A percentile compares a stretch with the other conserved stretches of the same genome.
Evolutionary conservation across 192 early-diverging fungal genomes (phyloP).

Genomic region (Coemansia sp.): DNA sequence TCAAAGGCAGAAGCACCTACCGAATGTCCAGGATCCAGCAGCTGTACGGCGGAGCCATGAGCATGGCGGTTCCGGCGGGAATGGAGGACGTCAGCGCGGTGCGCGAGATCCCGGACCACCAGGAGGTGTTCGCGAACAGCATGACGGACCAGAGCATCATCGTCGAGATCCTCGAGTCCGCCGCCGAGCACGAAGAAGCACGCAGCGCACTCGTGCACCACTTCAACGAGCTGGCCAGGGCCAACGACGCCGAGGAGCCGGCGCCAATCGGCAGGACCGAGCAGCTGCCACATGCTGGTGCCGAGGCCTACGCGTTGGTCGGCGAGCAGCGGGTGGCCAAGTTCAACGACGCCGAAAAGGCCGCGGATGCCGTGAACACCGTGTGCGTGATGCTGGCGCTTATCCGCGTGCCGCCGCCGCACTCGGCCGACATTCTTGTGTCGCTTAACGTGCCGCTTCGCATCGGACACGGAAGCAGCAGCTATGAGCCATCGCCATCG

Average conservation of each 20-base stretch:
- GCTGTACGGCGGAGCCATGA: slow-evolving; percentile 74
- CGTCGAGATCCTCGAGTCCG: slow-evolving; percentile 80
- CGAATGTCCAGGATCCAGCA: slow-evolving; percentile 1
- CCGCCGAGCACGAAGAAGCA: slow-evolving; percentile 53
- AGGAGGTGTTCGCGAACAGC: slow-evolving; percentile 84
- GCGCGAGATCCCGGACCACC: slow-evolving; percentile 84
- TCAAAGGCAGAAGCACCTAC: too few species aligned
- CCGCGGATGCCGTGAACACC: slow-evolving; percentile 56
- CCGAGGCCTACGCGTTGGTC: slow-evolving; percentile 52
- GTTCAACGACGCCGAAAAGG: slow-evolving; percentile 63
- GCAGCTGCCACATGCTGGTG: background rate
- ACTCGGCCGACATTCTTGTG: slow-evolving; percentile 74
- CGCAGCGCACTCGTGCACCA: slow-evolving; percentile 63
- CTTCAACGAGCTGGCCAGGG: slow-evolving; percentile 73
- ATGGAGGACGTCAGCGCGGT: slow-evolving; percentile 71
- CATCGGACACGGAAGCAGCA: slow-evolving; percentile 46
- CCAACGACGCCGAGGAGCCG: slow-evolving; percentile 65
- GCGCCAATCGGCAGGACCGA: slow-evolving; percentile 40
- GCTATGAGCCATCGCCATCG: too few species aligned
- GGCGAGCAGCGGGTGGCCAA: slow-evolving; percentile 76
- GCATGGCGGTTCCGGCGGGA: slow-evolving; percentile 57
- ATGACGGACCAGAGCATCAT: slow-evolving; percentile 78
- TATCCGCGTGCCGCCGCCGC: slow-evolving; percentile 65
- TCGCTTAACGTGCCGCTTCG: slow-evolving; percentile 70
- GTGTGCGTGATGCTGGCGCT: slow-evolving; percentile 72